Evolutionary conservation across 2,329 filamentous ascomycete genomes (phyloP).

Genomic region (Dissoconium aciculare): DNA sequence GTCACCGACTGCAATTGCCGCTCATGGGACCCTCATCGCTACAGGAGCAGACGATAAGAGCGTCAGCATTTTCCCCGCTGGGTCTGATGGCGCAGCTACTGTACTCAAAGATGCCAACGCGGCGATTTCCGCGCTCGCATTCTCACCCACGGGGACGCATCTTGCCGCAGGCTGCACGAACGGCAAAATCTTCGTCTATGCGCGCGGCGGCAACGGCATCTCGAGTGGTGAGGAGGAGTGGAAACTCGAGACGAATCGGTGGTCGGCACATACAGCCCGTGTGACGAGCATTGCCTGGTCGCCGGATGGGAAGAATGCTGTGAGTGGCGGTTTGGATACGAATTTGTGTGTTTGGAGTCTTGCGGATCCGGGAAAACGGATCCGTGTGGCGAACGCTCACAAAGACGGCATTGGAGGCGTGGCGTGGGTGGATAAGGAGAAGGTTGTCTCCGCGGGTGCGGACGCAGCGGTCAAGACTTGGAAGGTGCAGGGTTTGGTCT

Average conservation of each 20-base stretch:
- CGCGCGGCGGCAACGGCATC: slow-evolving; percentile 22
- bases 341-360: slow-evolving; percentile 89
- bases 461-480: slow-evolving; percentile 90
- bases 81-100: slow-evolving; percentile 35
- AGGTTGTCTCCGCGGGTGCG: slow-evolving; percentile 64
- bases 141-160: slow-evolving; percentile 61
- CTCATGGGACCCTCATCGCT: slow-evolving; percentile 51
- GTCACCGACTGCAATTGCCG: slow-evolving; percentile 53
- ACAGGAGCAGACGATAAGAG: slow-evolving; percentile 61
- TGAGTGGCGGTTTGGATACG: slow-evolving; percentile 76
- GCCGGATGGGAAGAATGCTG: slow-evolving; percentile 57
- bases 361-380: slow-evolving; percentile 62
- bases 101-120: slow-evolving; percentile 55
- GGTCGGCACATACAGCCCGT: slow-evolving; percentile 56
- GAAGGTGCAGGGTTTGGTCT: slow-evolving; percentile 48
- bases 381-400: slow-evolving; percentile 77
- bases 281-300: slow-evolving; percentile 66
- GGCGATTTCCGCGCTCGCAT: slow-evolving; percentile 64
- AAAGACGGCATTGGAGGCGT: slow-evolving; percentile 91
- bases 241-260: slow-evolving; percentile 64
- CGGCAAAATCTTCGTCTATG: slow-evolving; percentile 79
- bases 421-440: slow-evolving; percentile 54
- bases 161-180: slow-evolving; percentile 70
- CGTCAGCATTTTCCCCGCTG: slow-evolving; percentile 57
- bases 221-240: too few species aligned